A percentile compares a stretch with the other conserved stretches of the same genome.
Conservation (phyloP, 2,329 filamentous ascomycete genomes). For the Orbilia brochopaga region DNA sequence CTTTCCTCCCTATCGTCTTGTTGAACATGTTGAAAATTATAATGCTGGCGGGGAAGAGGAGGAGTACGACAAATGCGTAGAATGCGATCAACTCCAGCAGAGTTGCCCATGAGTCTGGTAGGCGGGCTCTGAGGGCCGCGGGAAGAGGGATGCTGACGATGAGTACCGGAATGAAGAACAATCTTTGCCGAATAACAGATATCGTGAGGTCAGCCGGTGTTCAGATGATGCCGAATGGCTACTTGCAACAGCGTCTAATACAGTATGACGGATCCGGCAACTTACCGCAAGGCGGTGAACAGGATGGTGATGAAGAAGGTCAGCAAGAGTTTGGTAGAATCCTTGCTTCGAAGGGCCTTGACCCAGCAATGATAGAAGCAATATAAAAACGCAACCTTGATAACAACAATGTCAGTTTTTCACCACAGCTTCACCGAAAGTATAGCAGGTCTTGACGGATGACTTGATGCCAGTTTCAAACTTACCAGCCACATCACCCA, state of each 20-base stretch:
- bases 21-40: slow-evolving; percentile 86
- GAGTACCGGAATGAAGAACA: slow-evolving; percentile 91
- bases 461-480: background rate
- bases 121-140: slow-evolving; percentile 71
- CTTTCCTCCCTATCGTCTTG: slow-evolving; percentile 79
- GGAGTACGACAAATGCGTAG: slow-evolving; percentile 83
- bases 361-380: slow-evolving; percentile 66
- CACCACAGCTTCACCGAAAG: background rate
- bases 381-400: slow-evolving; percentile 79
- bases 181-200: slow-evolving; percentile 60
- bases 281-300: slow-evolving; percentile 78
- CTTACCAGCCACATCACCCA: slow-evolving; percentile 84
- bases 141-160: slow-evolving; percentile 88
- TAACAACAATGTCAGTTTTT: slow-evolving; percentile 14
- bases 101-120: slow-evolving; percentile 71
- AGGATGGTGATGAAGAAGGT: slow-evolving; percentile 75
- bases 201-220: background rate
- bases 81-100: slow-evolving; percentile 94
- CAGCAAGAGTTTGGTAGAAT: slow-evolving; percentile 79
- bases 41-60: slow-evolving; percentile 89
- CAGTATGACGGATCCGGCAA: background rate
- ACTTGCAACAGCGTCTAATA: slow-evolving; percentile 35
- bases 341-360: slow-evolving; percentile 87
- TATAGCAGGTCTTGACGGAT: background rate
- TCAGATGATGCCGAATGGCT: slow-evolving; percentile 25